Percentiles rank a stretch among this genome's conserved stretches.
phyloP scores from a whole-genome alignment of 2,329 filamentous ascomycete genomes.

The Parascedosporium putredinis region DNA sequence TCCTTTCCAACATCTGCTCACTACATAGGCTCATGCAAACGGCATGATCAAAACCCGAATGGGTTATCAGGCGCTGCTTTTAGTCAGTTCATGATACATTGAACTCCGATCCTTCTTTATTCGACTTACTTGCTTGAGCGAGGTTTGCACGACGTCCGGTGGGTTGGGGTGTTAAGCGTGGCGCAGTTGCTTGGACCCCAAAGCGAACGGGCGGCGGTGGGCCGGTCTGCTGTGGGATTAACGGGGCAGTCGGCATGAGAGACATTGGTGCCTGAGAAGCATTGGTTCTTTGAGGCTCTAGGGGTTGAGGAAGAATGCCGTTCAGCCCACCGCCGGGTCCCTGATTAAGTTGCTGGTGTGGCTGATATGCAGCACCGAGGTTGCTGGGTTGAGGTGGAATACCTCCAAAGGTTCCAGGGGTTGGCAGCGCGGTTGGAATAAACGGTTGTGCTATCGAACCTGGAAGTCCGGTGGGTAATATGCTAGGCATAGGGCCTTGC shows the following conservation, averaged over 20 bases:
- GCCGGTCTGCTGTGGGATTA: constrained; percentile 34
- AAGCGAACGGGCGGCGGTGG: constrained; percentile 84
- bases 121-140: constrained; percentile 83
- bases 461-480: constrained; percentile 24
- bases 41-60: constrained; percentile 43
- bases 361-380: constrained; percentile 34
- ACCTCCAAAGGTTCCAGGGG: constrained; percentile 26
- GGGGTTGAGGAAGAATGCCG: constrained; percentile 42
- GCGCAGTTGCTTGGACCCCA: constrained; percentile 61
- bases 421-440: constrained; percentile 34
- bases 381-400: constrained; percentile 56
- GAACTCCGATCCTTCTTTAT: no score
- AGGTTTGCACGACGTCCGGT: constrained; percentile 88
- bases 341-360: constrained; percentile 36
- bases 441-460: constrained; percentile 35
- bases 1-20: background rate
- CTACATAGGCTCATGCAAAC: no score
- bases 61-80: constrained; percentile 42
- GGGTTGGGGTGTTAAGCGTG: constrained; percentile 73
- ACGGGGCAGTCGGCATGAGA: background rate
- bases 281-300: constrained; percentile 51
- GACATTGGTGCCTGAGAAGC: constrained; percentile 17
- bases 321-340: constrained; percentile 35
- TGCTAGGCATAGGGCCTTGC: constrained; percentile 15
- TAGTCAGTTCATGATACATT: constrained; percentile 11